Base-by-base conservation (phyloP, 768 basidiomycete species). In the Termitomyces sp. region DNA sequence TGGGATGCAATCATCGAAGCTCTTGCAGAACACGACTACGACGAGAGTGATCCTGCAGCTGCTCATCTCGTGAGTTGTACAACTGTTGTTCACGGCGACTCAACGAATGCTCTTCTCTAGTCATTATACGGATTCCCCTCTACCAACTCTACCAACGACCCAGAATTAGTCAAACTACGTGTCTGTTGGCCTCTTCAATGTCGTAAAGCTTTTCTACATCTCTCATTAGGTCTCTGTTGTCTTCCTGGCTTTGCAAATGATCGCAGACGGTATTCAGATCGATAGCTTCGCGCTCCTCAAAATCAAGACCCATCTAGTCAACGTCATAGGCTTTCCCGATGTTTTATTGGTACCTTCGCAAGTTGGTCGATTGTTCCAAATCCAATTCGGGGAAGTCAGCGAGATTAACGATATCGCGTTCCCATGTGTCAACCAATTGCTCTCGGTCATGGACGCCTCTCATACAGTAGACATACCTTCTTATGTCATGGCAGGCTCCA, bases 1-100 rank as follows among this genome's bases (percentile, higher is more conserved):
- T 91, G 89, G 88, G 77, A 81, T 34, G 76, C 76, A 31, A 79
- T 91, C 34, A 72, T 86, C 48, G 86, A 87, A 63, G 75, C 81
- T 0, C 74, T 90, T 14, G 68, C 77, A 0, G 86, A 89, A 67
- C 82, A 83, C 59, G 84, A 85, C 53, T 80, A 78, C 54, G 71
- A 75, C 54, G 79, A 75, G 47, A 72, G 74, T 54, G 72, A 61
- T 29, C 60, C 76, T 6, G 73, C 76, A 32, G 69, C 77, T 46
- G 74, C 77, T 25, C 79, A 79, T 66, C 66, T 77, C 60, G 81
- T 83, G 65, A 60, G 79, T 70, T 4, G 32, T 31, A 50, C 49
- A 40, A 46, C 14, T 29, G 1, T 38, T 52, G 12, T 17, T 38
- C 10, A 31, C 15, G 15, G 17, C 40, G 11, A n/a, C 31, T 31